A percentile compares a stretch with the other conserved stretches of the same genome.
These are phyloP conservation scores for Aspergillus pseudoglaucus DNA, from an alignment of 2,329 filamentous ascomycete genomes.

Conservation along the genomic window DNA sequence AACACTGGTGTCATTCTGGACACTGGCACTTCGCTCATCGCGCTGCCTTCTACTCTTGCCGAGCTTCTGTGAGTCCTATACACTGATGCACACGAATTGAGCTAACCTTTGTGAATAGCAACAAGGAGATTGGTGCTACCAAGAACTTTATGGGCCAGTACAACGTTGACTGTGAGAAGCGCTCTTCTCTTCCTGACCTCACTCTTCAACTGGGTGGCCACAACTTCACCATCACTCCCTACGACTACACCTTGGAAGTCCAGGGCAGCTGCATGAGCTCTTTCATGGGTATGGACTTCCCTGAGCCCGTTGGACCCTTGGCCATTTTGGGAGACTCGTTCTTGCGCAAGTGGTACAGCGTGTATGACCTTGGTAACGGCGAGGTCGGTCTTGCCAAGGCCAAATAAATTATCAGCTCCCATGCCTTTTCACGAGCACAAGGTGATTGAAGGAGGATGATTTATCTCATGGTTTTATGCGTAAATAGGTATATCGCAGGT, in stretches of 20 bases:
- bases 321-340: constrained; percentile 75
- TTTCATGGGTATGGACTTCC: constrained; percentile 93
- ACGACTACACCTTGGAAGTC: constrained; percentile 94
- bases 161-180: constrained; percentile 81
- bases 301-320: constrained; percentile 79
- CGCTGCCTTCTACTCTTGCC: constrained; percentile 81
- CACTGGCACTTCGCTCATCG: constrained; percentile 96
- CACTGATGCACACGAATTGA: background rate
- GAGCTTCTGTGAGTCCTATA: constrained; percentile 64
- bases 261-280: constrained; percentile 94
- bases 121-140: constrained; percentile 96
- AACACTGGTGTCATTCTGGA: constrained; percentile 95
- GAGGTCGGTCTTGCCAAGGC: constrained; percentile 84
- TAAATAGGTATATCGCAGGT: background rate
- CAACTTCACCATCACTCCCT: constrained; percentile 82
- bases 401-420: constrained; percentile 46
- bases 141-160: constrained; percentile 98
- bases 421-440: background rate
- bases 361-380: constrained; percentile 88
- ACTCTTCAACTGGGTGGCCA: constrained; percentile 85
- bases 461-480: background rate
- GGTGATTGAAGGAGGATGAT: background rate
- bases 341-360: constrained; percentile 64
- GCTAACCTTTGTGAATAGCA: constrained; percentile 39
- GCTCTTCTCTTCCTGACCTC: constrained; percentile 77